Base-by-base conservation (phyloP, 2,329 filamentous ascomycete genomes). In the Rhexocercosporidium sp. region DNA sequence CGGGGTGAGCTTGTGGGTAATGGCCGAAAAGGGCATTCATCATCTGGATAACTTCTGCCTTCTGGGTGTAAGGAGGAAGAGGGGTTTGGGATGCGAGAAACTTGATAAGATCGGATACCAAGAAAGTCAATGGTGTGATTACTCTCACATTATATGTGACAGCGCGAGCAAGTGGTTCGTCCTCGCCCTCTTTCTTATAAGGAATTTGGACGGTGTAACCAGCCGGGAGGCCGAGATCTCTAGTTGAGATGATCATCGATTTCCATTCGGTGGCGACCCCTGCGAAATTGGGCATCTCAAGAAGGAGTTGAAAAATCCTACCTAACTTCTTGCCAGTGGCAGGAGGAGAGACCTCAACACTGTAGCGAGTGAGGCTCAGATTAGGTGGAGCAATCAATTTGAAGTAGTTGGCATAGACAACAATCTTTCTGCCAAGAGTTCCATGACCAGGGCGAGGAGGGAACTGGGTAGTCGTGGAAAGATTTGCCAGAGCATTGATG, bases 21-120 rank as follows among this genome's bases (percentile, higher is more conserved):
- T 85, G 81, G 0, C 82, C 81, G 60, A 89, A 76, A 25, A 90
- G 78, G 39, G 88, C 84, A 72, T 90, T 90, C 64, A 90, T 75
- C 0, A 85, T 82, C 65, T 88, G 85, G 6, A 89, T 79, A 0
- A 85, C 76, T 63, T 87, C 84, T 0, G 79, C 77, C 72, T 85
- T 84, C 20, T 80, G 75, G 1, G 51, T 31, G 39, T 69, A 71
- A 1, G 41, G 53, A 0, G 70, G 64, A 8, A 68, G 59, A 18
- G 67, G 44, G 53, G 66, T 67, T 16, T 44, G 49, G 6, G 68
- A 66, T 7, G 66, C 70, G 4, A 75, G 69, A 49, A 71, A 71
- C 4, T 49, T 70, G 49, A 74, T 59, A 25, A 72, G 56, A 37
- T 70, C 65, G 3, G 65, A 69, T 1, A 75, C 62, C 39, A 63